Evolutionary conservation across 805 yeast genomes (phyloP), one percentile per base, ranked within the genome.

Genomic region (Scheffersomyces lignosus): DNA sequence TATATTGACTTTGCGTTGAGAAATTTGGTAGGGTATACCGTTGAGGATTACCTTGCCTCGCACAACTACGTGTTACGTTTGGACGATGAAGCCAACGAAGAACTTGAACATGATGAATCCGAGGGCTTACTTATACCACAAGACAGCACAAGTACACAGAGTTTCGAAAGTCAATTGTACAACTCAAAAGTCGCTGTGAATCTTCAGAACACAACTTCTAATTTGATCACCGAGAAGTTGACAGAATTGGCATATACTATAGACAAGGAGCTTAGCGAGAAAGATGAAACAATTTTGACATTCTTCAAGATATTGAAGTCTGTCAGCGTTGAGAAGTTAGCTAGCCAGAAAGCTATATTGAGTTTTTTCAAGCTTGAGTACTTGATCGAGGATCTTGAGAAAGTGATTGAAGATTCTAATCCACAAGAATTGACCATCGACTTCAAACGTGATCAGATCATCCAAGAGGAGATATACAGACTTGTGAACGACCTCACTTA

Each of bases 401-500:
- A 50, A 35, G 49, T 48, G 12, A 22, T 31, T 10, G 18, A 15
- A 18, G 34, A 35, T 15, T 30, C 41, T 10, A 38, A 38, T 6
- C 37, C 41, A 6, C 45, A 44, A 14, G 47, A 47, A 14, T 49
- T 45, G 24, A 33, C 47, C 4, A 18, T 45, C 16, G 70, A 64
- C 42, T 32, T 48, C 12, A 47, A 55, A 20, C 42, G 58, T 31
- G 71, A 65, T 41, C 43, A 51, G 33, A 49, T 68, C 8, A 56
- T 69, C 15, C 73, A 69, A 43, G 73, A 64, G 14, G 74, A 69
- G 40, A 64, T 69, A 15, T 51, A 53, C 37, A 47, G 73, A 18
- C 49, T 69, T 29, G 40, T 59, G n/a, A 68, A 67, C 34, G 73
- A 69, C 41, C 51, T 68, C 36, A 51, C 60, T 4, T 69, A 55